Percentiles rank a stretch among this genome's conserved stretches.
Evolutionary conservation across 768 basidiomycete species (phyloP).

Genomic region (Kwoniella sp.): DNA sequence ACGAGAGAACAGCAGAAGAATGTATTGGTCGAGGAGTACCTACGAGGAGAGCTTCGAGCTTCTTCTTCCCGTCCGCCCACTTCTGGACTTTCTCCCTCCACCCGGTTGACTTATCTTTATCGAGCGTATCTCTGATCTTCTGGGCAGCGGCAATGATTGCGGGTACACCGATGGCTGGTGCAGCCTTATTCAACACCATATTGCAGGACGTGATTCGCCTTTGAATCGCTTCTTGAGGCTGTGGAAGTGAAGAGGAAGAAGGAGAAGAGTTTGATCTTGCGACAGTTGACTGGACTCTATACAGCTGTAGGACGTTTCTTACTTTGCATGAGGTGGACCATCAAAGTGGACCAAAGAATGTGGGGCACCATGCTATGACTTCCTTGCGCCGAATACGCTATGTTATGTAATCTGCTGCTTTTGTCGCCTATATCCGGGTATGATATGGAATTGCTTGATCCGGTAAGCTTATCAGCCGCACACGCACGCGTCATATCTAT

Average conservation of each 20-base stretch:
- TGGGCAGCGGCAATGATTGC: neutral
- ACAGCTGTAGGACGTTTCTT: neutral
- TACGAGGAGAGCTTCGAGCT: neutral
- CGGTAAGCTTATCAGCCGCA: neutral
- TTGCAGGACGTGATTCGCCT: no score
- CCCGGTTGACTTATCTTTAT: slow-evolving; percentile 8
- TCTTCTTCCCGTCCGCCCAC: slow-evolving; percentile 12
- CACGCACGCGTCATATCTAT: neutral
- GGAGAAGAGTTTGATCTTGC: neutral
- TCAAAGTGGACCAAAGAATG: neutral
- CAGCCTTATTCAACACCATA: neutral
- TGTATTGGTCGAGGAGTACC: neutral
- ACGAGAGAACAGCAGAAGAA: no score
- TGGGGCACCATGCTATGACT: neutral
- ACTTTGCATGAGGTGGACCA: slow-evolving; percentile 1
- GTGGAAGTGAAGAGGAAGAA: neutral
- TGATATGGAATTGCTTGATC: neutral
- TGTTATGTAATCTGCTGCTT: neutral
- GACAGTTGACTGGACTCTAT: neutral
- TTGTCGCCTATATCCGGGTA: neutral
- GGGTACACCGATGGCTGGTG: neutral
- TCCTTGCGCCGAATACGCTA: no score
- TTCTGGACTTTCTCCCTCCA: neutral
- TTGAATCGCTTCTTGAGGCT: no score
- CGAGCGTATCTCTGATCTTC: neutral